Evolutionary conservation across 257 asterid genomes (phyloP), one percentile per base, ranked within the genome.

Genomic region (Fraxinus cuspidata): DNA sequence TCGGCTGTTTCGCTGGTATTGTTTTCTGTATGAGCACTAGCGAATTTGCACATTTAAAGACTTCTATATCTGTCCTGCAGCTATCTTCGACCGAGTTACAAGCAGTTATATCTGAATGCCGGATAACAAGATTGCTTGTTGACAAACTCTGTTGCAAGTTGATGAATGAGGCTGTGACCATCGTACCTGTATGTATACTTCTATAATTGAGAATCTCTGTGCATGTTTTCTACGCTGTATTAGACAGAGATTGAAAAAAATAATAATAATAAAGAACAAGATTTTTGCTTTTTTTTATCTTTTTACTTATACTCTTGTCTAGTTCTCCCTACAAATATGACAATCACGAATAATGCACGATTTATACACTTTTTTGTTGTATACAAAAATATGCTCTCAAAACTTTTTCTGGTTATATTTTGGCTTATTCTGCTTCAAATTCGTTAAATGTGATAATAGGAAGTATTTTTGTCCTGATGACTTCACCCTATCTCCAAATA

Each of bases 81-180:
- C 91, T 83, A 70, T 75, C 81, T 88, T 90, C 84, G 85, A 78
- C 86, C 10, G 98, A 93, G 86, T 80, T 95, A 83, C 94, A 84
- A 83, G 90, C 89, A 74, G 85, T 88, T 82, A 86, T 95, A 74
- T 85, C 89, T 80, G 88, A 86, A 74, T 95, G 97, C 79, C 90
- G 94, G 81, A 82, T 87, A 81, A 91, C 94, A 11, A 89, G 98
- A 58, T 51, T 78, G 75, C 86, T 85, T 78, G 96, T 93, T 75
- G 92, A 93, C 78, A 83, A 82, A 79, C 67, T 77, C 66, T 89
- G 93, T 84, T 82, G 60, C 74, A 70, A 71, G 80, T 74, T 93
- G 77, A 78, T 90, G 80, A 78, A 84, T 86, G 80, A 81, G 80
- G 90, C 89, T 34, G 93, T 89, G 80, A 86, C 89, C 13, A 67